Conservation (phyloP, 2,329 filamentous ascomycete species). For the Phialophora expanda region DNA sequence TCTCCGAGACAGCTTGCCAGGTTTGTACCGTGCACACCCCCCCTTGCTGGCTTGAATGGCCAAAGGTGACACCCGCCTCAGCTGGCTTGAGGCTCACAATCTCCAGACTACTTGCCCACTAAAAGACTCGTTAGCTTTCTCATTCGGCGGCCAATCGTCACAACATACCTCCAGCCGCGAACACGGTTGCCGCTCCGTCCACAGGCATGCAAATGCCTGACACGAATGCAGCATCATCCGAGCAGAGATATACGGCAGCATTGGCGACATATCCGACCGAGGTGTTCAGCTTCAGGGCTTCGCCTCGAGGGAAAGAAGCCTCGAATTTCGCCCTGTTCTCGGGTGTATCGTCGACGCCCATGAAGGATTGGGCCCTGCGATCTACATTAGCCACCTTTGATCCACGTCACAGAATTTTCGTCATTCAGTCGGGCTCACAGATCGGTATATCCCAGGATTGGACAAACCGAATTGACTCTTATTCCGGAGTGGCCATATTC, state of each 20-base stretch:
- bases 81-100: not conserved
- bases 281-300: slow-evolving; percentile 24
- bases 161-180: slow-evolving; percentile 24
- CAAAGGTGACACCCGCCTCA: not conserved
- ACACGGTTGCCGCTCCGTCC: slow-evolving; percentile 45
- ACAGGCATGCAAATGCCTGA: slow-evolving; percentile 53
- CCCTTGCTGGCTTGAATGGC: not conserved
- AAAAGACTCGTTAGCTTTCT: not conserved
- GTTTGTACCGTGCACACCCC: not conserved
- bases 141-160: not conserved
- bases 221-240: slow-evolving; percentile 53
- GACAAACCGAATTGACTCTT: slow-evolving; percentile 25
- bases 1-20: not conserved
- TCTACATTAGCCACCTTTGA: slow-evolving; percentile 1
- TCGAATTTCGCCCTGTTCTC: slow-evolving; percentile 26
- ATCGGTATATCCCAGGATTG: slow-evolving; percentile 28
- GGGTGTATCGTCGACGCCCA: slow-evolving; percentile 27
- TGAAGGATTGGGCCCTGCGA: slow-evolving; percentile 22
- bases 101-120: not conserved
- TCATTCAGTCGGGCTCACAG: slow-evolving; percentile 9
- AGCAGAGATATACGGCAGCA: slow-evolving; percentile 53
- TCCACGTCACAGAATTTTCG: not conserved
- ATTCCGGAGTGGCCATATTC: slow-evolving; percentile 30
- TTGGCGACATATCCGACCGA: slow-evolving; percentile 36
- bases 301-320: slow-evolving; percentile 24